Conservation (phyloP, 129 eudicot species). For the Deinandra increscens region DNA sequence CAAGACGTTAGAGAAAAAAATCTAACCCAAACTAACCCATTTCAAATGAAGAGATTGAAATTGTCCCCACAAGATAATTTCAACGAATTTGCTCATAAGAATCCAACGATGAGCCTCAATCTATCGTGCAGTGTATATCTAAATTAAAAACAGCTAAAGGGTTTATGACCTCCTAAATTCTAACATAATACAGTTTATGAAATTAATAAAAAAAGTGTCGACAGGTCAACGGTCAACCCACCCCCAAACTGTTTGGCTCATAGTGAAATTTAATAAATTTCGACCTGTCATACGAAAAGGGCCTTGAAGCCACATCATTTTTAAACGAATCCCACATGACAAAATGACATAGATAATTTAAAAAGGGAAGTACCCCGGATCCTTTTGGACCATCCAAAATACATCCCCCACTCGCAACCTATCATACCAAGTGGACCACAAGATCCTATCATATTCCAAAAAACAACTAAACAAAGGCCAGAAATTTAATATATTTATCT, state of each 20-base stretch:
- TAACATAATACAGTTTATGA: background rate
- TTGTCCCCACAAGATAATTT: too few species aligned
- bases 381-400: conserved; percentile 16
- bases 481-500: background rate
- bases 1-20: too few species aligned
- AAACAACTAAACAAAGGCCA: conserved; percentile 9
- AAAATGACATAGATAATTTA: background rate
- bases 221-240: background rate
- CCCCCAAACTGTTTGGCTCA: background rate
- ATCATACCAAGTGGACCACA: conserved; percentile 10
- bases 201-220: background rate
- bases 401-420: conserved; percentile 14
- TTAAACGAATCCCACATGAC: background rate
- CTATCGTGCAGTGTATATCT: too few species aligned
- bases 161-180: background rate
- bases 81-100: too few species aligned
- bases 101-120: too few species aligned
- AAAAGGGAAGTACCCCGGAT: background rate
- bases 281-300: background rate
- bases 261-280: background rate
- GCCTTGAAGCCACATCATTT: background rate
- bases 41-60: too few species aligned
- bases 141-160: too few species aligned
- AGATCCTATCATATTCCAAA: conserved; percentile 9
- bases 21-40: too few species aligned